Percentiles rank a stretch among this genome's conserved stretches.
Conservation (phyloP, 495 filamentous ascomycete species). For the Penicillium longicatenatum region DNA sequence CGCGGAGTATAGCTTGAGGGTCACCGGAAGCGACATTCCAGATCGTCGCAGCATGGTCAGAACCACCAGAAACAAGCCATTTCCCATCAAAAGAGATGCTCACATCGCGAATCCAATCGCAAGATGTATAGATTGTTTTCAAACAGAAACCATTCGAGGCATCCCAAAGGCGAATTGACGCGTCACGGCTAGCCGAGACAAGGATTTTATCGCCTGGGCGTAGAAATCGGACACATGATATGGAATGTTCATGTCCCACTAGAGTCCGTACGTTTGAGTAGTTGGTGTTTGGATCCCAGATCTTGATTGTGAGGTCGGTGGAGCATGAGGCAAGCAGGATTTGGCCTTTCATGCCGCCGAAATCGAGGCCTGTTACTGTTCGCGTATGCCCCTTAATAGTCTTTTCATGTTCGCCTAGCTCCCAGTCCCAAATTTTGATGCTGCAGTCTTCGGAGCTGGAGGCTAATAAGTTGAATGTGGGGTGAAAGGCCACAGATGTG, state of each 20-base stretch:
- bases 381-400: slow-evolving; percentile 92
- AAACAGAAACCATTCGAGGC: slow-evolving; percentile 10
- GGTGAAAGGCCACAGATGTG: slow-evolving; percentile 89
- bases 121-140: slow-evolving; percentile 2
- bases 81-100: slow-evolving; percentile 78
- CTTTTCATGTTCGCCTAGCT: slow-evolving; percentile 83
- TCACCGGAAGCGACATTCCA: slow-evolving; percentile 74
- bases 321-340: slow-evolving; percentile 88
- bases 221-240: slow-evolving; percentile 85
- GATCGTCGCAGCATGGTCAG: slow-evolving; percentile 73
- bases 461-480: slow-evolving; percentile 81
- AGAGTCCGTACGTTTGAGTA: slow-evolving; percentile 92
- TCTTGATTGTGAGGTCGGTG: slow-evolving; percentile 85
- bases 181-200: slow-evolving; percentile 63
- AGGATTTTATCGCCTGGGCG: slow-evolving; percentile 77
- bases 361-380: slow-evolving; percentile 83
- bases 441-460: slow-evolving; percentile 92
- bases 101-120: slow-evolving; percentile 81
- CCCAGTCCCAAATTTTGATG: slow-evolving; percentile 97
- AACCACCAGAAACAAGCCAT: slow-evolving; percentile 77
- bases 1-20: slow-evolving; percentile 71
- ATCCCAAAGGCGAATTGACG: slow-evolving; percentile 18
- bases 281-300: slow-evolving; percentile 90
- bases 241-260: slow-evolving; percentile 87
- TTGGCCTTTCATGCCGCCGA: slow-evolving; percentile 78